These are phyloP conservation scores for Pleurotus ostreatus DNA, from an alignment of 768 basidiomycete genomes.

Conservation along the genomic window DNA sequence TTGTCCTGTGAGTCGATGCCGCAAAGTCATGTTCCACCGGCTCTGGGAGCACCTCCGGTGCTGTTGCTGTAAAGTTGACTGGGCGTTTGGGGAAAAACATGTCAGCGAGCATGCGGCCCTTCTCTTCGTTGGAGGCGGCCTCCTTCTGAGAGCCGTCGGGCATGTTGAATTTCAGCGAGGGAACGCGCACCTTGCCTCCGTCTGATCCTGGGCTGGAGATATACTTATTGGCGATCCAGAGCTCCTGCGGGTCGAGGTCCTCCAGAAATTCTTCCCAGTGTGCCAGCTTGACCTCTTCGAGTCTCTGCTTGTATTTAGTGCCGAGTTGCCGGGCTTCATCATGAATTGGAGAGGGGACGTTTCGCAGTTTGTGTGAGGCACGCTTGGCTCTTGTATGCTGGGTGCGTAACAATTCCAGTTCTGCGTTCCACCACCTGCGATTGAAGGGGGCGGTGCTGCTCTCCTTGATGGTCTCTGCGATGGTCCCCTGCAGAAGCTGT, in stretches of 20 bases:
- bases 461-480: background rate
- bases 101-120: no score
- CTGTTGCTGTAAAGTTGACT: background rate
- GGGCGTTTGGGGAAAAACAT: background rate
- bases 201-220: background rate
- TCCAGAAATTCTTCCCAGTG: background rate
- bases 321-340: background rate
- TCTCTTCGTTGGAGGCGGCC: no score
- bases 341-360: background rate
- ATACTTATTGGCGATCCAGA: background rate
- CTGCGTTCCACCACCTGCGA: background rate
- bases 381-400: background rate
- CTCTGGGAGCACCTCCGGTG: background rate
- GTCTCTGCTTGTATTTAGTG: background rate
- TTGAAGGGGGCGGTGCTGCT: background rate
- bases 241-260: background rate
- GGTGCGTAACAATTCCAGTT: background rate
- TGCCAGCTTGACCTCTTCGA: background rate
- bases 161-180: no score
- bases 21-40: background rate
- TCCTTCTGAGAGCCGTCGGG: no score
- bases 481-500: background rate
- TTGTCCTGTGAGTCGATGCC: background rate
- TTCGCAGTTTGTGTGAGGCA: background rate
- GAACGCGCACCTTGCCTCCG: background rate